Percentiles rank a stretch among this genome's conserved stretches.
phyloP scores from a whole-genome alignment of 2,329 filamentous ascomycete genomes.

The Pezicula rhizophila region DNA sequence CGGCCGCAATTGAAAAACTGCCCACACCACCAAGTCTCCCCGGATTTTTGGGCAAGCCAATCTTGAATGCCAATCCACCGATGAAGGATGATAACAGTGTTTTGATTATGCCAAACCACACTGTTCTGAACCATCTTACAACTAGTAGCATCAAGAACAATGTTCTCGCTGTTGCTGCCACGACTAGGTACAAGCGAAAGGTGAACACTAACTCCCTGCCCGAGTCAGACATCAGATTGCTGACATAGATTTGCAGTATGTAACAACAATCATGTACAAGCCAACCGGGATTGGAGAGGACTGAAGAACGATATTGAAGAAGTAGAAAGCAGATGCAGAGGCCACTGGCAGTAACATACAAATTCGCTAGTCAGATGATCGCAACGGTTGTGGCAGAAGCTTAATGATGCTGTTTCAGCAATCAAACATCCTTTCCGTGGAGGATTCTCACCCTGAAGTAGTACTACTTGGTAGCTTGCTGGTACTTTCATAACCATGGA shows the following conservation, averaged over 20 bases:
- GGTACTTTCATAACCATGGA: too few relatives aligned
- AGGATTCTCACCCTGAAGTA: too few relatives aligned
- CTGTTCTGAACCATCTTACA: conserved; percentile 89
- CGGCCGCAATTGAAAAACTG: conserved; percentile 69
- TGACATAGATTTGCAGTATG: conserved; percentile 59
- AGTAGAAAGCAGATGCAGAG: too few relatives aligned
- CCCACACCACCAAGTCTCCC: conserved; percentile 79
- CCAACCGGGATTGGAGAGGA: conserved; percentile 49
- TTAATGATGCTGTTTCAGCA: too few relatives aligned
- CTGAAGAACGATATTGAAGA: conserved; percentile 5
- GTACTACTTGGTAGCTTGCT: too few relatives aligned
- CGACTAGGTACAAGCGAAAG: conserved; percentile 96
- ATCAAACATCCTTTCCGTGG: too few relatives aligned
- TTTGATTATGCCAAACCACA: conserved; percentile 93
- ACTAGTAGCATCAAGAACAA: conserved; percentile 98
- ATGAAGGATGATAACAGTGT: conserved; percentile 99
- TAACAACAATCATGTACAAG: conserved; percentile 97
- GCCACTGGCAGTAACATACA: too few relatives aligned
- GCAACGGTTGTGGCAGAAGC: too few relatives aligned
- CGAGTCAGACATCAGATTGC: neutral
- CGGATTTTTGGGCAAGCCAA: conserved; percentile 88
- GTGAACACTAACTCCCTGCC: conserved; percentile 35
- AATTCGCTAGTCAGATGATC: too few relatives aligned
- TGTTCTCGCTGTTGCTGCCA: conserved; percentile 89
- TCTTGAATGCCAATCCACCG: conserved; percentile 82